Conservation (phyloP, 1,284 basidiomycete species). For the Porogramme epimiltina region DNA sequence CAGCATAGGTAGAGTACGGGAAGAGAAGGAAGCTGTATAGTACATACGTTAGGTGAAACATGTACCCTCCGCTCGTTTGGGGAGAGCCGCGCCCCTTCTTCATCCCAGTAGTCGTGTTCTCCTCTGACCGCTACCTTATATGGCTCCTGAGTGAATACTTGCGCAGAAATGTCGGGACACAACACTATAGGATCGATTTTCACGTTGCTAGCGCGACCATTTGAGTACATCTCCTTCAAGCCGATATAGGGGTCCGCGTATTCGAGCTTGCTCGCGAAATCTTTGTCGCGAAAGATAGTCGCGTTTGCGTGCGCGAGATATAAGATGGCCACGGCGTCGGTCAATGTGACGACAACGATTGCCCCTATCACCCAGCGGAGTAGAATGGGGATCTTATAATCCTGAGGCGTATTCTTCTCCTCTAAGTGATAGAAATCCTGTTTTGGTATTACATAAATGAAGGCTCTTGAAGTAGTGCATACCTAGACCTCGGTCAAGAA, state of each 20-base stretch:
- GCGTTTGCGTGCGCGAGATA: conserved; percentile 9
- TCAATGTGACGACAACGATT: conserved; percentile 6
- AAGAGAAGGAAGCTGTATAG: no score
- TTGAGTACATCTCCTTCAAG: conserved; percentile 18
- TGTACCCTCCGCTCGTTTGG: conserved; percentile 26
- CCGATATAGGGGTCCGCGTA: conserved; percentile 23
- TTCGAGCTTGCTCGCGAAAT: conserved; percentile 14
- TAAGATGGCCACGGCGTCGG: conserved; percentile 9
- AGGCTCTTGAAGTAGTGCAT: no score
- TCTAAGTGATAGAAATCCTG: no score
- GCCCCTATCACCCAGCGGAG: conserved; percentile 3
- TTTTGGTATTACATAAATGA: no score
- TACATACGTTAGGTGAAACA: conserved; percentile 18
- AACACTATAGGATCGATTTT: conserved; percentile 24
- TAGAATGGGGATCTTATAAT: background rate
- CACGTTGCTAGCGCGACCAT: conserved; percentile 9
- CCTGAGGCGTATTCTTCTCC: no score
- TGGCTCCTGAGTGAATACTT: conserved; percentile 22
- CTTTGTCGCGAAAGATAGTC: conserved; percentile 13
- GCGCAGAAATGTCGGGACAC: conserved; percentile 24
- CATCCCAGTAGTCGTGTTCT: conserved; percentile 22
- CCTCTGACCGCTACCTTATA: conserved; percentile 23
- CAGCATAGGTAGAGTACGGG: no score
- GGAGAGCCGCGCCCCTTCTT: conserved; percentile 21
- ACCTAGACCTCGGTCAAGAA: no score